Base-by-base conservation (phyloP, 1,139 yeast species). In the Sugiyamaella paludigena region DNA sequence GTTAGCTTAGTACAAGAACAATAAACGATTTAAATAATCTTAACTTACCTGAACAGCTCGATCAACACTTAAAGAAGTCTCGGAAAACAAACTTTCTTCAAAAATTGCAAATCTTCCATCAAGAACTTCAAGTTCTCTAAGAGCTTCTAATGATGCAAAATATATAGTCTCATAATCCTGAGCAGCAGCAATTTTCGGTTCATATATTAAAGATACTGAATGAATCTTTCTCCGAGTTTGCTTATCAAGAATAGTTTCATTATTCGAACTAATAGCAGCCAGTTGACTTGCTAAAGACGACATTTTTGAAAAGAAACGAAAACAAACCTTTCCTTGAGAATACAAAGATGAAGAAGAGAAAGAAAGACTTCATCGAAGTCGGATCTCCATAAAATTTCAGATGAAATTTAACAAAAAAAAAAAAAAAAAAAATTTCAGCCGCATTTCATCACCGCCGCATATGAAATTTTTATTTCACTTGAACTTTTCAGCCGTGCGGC, bases 91-190 rank as follows among this genome's bases (percentile, higher is more conserved):
- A 4, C 96, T 79, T 51, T 74, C 75, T 57, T 77, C 78, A 65
- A 92, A 92, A 55, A 78, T 78, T 7, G 72, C 65, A 64, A 92
- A 91, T 51, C 92, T 77, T n/a, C 79, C 75, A 61, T 92, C 97
- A 19, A 91, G 68, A 13, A 76, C 71, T 45, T 78, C 78, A 46
- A 92, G 74, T 58, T 87, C 94, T 35, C 80, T 81, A 45, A 89
- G 75, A 0, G 96, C 96, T 53, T 85, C 94, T 7, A 78, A 61
- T 2, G 94, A 86, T 49, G 81, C 78, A 48, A 83, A 79, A 64
- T 78, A 87, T 54, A 92, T 81, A 47, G 84, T 76, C 62, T 89
- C 97, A 63, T 80, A 89, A 66, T 94, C 98, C 71, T 94, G 98
- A 34, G 91, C 79, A 9, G 95, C 87, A 26, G 99, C 98, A 51